Base-by-base conservation (phyloP, 1,284 basidiomycete species). In the Waitea zeae region DNA sequence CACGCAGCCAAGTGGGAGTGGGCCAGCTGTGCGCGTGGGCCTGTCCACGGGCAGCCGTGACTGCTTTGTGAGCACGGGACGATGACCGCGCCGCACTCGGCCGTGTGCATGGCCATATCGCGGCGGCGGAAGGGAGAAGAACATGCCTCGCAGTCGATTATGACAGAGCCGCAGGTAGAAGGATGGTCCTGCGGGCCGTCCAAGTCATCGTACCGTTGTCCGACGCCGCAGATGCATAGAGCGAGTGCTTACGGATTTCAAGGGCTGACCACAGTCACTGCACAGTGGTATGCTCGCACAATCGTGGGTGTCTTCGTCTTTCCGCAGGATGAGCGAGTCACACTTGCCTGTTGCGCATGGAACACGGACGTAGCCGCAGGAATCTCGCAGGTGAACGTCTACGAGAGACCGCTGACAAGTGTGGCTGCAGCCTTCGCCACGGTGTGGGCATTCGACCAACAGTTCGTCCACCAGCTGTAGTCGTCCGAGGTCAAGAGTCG, bases 381-480 rank as follows among this genome's bases (percentile, higher is more conserved):
- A 89, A 14, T 73, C 67, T 36, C 61, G 61, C 33, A 82, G 47
- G 49, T 89, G 84, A 1, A 59, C 45, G 2, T 65, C 55, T 13
- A 86, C 54, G n/a, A 74, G 51, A 41, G 81, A 77, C 20, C 84
- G 59, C 50, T 89, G 75, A 46, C 70, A 73, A 11, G 67, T 71
- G 48, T 69, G 53, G 3, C 53, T 49, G 49, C 84, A 89, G 1
- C 80, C 81, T 4, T 59, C 55, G 12, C 48, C 42, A 15, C 58
- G 57, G 39, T 78, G 59, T 6, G 68, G 61, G 51, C 86, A 89
- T 46, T 75, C 68, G 0, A 89, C 82, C 18, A 69, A 39, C 29
- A 90, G 61, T 56, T 89, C 86, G 43, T 89, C 83, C 27, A 88
- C 80, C 45, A 90, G 71, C 81, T 87, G 42, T 26, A n/a, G 24